Evolutionary conservation across 495 filamentous ascomycete genomes (phyloP).

Genomic region (Lasiosphaeria ovina): DNA sequence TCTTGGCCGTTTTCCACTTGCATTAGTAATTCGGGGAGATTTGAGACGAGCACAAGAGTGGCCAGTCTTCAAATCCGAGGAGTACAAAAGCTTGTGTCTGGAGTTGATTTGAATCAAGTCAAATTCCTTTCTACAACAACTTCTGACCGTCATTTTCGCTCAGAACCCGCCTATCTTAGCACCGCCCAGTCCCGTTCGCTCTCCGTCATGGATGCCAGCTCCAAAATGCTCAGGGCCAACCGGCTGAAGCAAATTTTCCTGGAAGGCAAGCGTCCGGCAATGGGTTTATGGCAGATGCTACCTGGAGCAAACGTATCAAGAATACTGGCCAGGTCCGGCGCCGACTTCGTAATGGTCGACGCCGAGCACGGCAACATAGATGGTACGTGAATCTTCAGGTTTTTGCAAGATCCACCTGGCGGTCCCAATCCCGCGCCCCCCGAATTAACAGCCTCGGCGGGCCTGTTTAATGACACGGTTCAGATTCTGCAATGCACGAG

Average conservation of each 20-base stretch:
- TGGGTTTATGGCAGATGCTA: conserved; percentile 74
- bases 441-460: neutral
- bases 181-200: conserved; percentile 7
- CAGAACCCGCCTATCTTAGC: neutral
- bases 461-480: conserved; percentile 15
- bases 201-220: conserved; percentile 14
- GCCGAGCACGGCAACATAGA: conserved; percentile 78
- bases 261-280: conserved; percentile 53
- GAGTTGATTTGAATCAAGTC: no score
- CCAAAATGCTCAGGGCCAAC: conserved; percentile 64
- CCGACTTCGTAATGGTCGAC: conserved; percentile 76
- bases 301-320: conserved; percentile 71
- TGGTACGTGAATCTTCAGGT: conserved; percentile 42
- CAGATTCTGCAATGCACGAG: conserved; percentile 79
- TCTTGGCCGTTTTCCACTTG: neutral
- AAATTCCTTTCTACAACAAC: no score
- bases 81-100: no score
- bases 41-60: neutral
- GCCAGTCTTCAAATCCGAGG: no score
- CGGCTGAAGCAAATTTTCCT: conserved; percentile 58
- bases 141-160: neutral
- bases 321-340: conserved; percentile 61
- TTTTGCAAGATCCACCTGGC: neutral
- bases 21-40: neutral
- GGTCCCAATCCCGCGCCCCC: neutral